These are phyloP conservation scores for Geosiphon pyriformis DNA, from an alignment of 192 early-diverging fungal species.

Conservation along the genomic window DNA sequence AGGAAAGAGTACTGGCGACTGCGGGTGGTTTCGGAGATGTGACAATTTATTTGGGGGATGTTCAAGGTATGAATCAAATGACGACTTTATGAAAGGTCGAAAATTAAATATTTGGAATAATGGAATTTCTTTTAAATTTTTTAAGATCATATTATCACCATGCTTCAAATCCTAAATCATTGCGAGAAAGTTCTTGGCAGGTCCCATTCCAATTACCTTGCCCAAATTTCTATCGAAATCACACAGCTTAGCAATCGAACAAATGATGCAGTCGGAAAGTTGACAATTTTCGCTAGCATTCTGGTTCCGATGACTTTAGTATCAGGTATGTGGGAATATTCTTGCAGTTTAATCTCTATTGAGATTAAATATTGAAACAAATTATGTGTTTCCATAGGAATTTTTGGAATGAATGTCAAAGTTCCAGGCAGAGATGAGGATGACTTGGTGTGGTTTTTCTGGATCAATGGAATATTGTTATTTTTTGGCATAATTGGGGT, in stretches of 20 bases:
- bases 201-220: constrained; percentile 71
- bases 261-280: constrained; percentile 80
- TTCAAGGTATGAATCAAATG: constrained; percentile 49
- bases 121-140: not conserved
- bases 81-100: not conserved
- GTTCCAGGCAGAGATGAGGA: constrained; percentile 52
- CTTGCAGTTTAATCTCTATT: too few relatives aligned
- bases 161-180: constrained; percentile 72
- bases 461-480: constrained; percentile 30
- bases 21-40: constrained; percentile 50
- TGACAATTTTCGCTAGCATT: constrained; percentile 85
- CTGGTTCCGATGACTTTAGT: constrained; percentile 88
- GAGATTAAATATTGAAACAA: too few relatives aligned
- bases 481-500: too few relatives aligned
- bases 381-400: too few relatives aligned
- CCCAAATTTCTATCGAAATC: constrained; percentile 72
- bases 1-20: constrained; percentile 33
- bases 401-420: constrained; percentile 56
- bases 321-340: constrained; percentile 61
- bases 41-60: constrained; percentile 69
- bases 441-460: constrained; percentile 47
- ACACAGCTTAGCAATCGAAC: constrained; percentile 73
- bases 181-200: constrained; percentile 66
- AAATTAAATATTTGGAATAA: not conserved
- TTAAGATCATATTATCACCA: constrained; percentile 68